Evolutionary conservation across 495 filamentous ascomycete genomes (phyloP).

Genomic region (Xylaria scruposa): DNA sequence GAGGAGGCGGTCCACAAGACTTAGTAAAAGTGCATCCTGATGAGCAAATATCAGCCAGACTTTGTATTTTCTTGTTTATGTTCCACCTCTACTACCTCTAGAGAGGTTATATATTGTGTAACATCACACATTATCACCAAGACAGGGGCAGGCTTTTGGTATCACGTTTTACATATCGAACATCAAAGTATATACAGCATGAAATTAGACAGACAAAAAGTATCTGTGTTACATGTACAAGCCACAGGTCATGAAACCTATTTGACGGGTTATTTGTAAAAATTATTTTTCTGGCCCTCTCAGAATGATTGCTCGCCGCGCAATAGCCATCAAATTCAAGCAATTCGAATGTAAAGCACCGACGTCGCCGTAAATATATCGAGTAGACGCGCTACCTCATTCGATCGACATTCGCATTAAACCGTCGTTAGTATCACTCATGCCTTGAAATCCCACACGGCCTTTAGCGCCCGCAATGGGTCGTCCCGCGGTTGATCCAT

Average conservation of each 20-base stretch:
- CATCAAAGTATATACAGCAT: neutral
- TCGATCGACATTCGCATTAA: constrained; percentile 99
- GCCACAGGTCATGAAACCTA: neutral
- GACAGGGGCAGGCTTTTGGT: neutral
- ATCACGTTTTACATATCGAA: neutral
- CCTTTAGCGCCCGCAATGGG: constrained; percentile 38
- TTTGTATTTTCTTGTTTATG: neutral
- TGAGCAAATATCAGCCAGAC: neutral
- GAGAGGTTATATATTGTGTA: neutral
- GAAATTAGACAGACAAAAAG: neutral
- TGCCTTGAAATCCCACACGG: constrained; percentile 88
- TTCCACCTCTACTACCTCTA: neutral
- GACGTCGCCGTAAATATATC: too few relatives aligned
- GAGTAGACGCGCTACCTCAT: constrained; percentile 37
- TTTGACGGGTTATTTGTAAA: neutral
- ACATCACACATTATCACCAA: neutral
- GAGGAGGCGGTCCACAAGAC: constrained; percentile 47
- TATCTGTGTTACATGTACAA: neutral
- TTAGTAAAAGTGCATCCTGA: constrained; percentile 44
- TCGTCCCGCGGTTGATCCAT: constrained; percentile 35
- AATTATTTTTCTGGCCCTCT: neutral
- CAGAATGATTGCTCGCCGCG: neutral
- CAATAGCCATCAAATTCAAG: neutral
- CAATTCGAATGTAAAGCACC: neutral
- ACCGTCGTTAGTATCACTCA: constrained; percentile 94